Base-by-base conservation (phyloP, 2,329 filamentous ascomycete species). In the Pestalotiopsis sp. region DNA sequence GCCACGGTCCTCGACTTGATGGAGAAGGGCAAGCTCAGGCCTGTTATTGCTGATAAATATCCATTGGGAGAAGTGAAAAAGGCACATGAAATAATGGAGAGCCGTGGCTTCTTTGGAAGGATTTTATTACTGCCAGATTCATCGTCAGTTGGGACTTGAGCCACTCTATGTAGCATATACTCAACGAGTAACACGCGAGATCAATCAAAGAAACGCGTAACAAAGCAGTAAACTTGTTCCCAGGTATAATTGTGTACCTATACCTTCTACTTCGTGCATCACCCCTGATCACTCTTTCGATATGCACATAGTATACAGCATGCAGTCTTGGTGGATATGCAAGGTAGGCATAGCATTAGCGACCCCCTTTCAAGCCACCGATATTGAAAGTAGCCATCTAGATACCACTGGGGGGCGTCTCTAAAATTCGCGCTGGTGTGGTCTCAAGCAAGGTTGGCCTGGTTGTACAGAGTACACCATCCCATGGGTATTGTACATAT, bases 1-100 rank as follows among this genome's bases (percentile, higher is more conserved):
- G 23, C 49, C 4, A 66, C 3, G 17, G 64, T 66, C 11, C 64
- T 66, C n/a, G 64, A 45, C 20, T 45, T 66, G 64, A 66, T 66
- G 64, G 45, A n/a, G 2, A 20, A 13, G 9, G 38, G 62, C 20
- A 64, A 64, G n/a, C 41, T 64, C 4, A 23, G 5, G 62, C 39
- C 62, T 3, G 20, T 64, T 14, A 36, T 64, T n/a, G 23, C 17
- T n/a, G 20, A 20, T 3, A n/a, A 14, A 23, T 31, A 38, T 3
- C 62, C 20, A 9, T 14, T 64, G n/a, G 23, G 27, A n/a, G 20
- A 64, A 52, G 62, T 39, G 13, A 39, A 36, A 45, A 36, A 55
- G n/a, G 62, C 62, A 20, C 62, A 64, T 14, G 41, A 49, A 27
- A 25, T 55, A 11, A 64, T 64, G 62, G 62, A 64, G 27, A 52